These are phyloP conservation scores for Diaporthe sp. DNA, from an alignment of 2,329 filamentous ascomycete genomes.

Conservation along the genomic window DNA sequence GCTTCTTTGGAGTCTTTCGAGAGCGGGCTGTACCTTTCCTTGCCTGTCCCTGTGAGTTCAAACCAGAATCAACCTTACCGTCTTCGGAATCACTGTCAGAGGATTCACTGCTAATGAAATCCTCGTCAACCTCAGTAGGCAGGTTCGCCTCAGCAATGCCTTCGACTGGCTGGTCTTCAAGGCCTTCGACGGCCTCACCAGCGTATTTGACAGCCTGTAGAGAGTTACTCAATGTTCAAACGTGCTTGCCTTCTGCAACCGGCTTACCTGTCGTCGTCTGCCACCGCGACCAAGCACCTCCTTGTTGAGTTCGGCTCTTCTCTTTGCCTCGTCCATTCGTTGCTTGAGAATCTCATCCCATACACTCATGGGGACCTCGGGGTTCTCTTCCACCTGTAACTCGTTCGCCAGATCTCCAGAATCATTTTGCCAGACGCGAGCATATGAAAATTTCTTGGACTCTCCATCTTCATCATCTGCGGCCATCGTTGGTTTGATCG, in stretches of 20 bases:
- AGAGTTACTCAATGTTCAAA: constrained; percentile 20
- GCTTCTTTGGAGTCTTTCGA: constrained; percentile 41
- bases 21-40: constrained; percentile 37
- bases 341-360: constrained; percentile 94
- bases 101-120: constrained; percentile 38
- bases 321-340: constrained; percentile 82
- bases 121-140: constrained; percentile 37
- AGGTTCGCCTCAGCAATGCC: constrained; percentile 15
- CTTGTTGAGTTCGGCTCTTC: constrained; percentile 75
- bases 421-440: constrained; percentile 92
- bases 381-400: constrained; percentile 66
- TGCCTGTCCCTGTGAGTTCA: constrained; percentile 34
- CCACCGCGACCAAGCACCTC: constrained; percentile 89
- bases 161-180: constrained; percentile 32
- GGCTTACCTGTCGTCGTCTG: constrained; percentile 71
- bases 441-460: constrained; percentile 86
- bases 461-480: constrained; percentile 63
- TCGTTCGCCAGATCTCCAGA: constrained; percentile 75
- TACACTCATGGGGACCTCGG: constrained; percentile 73
- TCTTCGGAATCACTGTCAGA: constrained; percentile 36
- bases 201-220: constrained; percentile 38
- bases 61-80: constrained; percentile 21
- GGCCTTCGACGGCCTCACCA: constrained; percentile 16
- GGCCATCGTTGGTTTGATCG: constrained; percentile 78
- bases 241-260: background rate